Percentiles rank a stretch among this genome's conserved stretches.
Conservation (phyloP, 345 rosid genomes). For the Hypericum androsaemum region DNA sequence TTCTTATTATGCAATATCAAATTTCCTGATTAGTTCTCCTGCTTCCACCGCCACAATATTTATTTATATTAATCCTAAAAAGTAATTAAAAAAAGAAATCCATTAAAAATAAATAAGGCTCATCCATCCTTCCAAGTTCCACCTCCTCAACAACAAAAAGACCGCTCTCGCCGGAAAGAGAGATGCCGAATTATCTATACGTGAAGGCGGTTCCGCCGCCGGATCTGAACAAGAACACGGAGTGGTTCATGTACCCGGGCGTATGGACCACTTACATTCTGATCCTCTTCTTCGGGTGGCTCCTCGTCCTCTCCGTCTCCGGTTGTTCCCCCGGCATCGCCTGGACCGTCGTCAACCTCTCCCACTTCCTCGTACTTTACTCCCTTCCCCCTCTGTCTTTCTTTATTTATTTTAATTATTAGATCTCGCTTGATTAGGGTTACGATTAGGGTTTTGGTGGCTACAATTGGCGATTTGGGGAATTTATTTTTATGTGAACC, state of each 20-base stretch:
- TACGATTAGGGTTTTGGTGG: too few species aligned
- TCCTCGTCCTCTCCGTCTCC: slow-evolving; percentile 52
- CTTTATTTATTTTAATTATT: background rate
- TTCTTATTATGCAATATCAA: too few species aligned
- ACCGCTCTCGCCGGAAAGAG: too few species aligned
- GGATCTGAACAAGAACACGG: slow-evolving; percentile 86
- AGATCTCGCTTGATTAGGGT: background rate
- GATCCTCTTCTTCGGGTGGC: slow-evolving; percentile 67
- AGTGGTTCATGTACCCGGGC: slow-evolving; percentile 84
- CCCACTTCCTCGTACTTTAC: slow-evolving; percentile 46
- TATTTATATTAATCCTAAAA: too few species aligned
- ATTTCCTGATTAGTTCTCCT: too few species aligned
- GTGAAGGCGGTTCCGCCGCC: slow-evolving; percentile 64
- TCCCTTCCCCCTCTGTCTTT: background rate
- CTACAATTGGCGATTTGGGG: too few species aligned
- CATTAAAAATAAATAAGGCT: too few species aligned
- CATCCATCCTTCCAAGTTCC: too few species aligned
- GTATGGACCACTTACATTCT: slow-evolving; percentile 76
- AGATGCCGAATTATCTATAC: slow-evolving; percentile 38
- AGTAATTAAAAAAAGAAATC: too few species aligned
- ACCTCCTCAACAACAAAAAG: too few species aligned
- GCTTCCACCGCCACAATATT: too few species aligned
- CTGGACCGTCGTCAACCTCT: slow-evolving; percentile 74
- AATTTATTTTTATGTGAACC: too few species aligned
- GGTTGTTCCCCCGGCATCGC: slow-evolving; percentile 71